Evolutionary conservation across 2,329 filamentous ascomycete species (phyloP).

Genomic region (Xylariaceae sp.): DNA sequence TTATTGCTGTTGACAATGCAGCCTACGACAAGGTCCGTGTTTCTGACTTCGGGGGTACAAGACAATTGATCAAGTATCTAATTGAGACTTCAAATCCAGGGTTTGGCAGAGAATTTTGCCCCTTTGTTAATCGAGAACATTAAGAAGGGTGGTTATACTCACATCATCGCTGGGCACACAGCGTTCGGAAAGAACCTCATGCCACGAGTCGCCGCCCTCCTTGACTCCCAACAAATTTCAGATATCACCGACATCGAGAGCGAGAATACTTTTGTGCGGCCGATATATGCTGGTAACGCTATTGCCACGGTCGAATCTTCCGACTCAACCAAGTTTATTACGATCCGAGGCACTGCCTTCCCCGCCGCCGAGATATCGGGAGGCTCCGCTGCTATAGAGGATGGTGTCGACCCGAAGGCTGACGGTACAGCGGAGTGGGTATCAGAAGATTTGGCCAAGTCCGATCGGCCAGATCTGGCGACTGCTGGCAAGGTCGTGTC

Average conservation of each 20-base stretch:
- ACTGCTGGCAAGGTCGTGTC: constrained; percentile 90
- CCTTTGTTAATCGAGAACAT: constrained; percentile 92
- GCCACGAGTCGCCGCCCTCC: constrained; percentile 83
- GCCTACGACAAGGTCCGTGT: constrained; percentile 80
- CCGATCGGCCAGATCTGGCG: constrained; percentile 86
- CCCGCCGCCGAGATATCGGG: constrained; percentile 66
- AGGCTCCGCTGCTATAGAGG: constrained; percentile 72
- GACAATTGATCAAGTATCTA: neutral
- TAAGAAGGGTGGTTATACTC: constrained; percentile 90
- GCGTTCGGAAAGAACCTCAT: constrained; percentile 95
- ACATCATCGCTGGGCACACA: constrained; percentile 85
- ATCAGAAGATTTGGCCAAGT: constrained; percentile 87
- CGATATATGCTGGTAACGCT: constrained; percentile 96
- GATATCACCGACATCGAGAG: constrained; percentile 83
- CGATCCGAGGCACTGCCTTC: constrained; percentile 91
- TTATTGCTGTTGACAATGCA: constrained; percentile 81
- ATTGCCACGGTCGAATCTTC: constrained; percentile 92
- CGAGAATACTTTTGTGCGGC: constrained; percentile 92
- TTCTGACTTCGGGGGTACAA: neutral
- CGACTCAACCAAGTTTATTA: constrained; percentile 83
- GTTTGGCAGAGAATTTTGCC: constrained; percentile 91
- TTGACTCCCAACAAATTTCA: constrained; percentile 90
- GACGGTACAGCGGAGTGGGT: constrained; percentile 79
- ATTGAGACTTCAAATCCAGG: constrained; percentile 43
- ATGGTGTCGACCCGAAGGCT: constrained; percentile 78